Conservation (phyloP, 2,329 filamentous ascomycete species). For the Paracorniculantispora psalliotae region DNA sequence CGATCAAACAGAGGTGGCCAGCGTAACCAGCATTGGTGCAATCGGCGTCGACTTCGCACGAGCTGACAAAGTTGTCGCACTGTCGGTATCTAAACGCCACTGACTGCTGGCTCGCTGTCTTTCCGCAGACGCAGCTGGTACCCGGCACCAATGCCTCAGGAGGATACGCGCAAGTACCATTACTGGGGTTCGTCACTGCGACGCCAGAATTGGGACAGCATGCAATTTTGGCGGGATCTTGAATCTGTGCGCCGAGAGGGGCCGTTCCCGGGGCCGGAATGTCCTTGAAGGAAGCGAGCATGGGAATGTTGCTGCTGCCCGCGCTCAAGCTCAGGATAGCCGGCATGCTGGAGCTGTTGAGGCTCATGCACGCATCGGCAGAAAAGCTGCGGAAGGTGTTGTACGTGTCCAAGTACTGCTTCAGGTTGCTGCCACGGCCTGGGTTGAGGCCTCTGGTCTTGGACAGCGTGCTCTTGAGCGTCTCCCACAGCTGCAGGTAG, state of each 20-base stretch:
- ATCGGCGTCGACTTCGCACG: slow-evolving; percentile 23
- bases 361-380: slow-evolving; percentile 30
- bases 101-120: slow-evolving; percentile 18
- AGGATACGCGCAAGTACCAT: slow-evolving; percentile 27
- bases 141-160: slow-evolving; percentile 24
- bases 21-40: slow-evolving; percentile 23
- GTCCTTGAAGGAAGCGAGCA: slow-evolving; percentile 27
- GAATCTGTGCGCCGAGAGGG: slow-evolving; percentile 30
- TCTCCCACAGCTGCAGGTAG: slow-evolving; percentile 27
- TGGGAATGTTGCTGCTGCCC: slow-evolving; percentile 24
- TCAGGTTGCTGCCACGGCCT: slow-evolving; percentile 22
- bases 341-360: slow-evolving; percentile 27
- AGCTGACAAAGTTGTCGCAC: slow-evolving; percentile 28
- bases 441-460: slow-evolving; percentile 16
- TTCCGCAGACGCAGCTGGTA: slow-evolving; percentile 32
- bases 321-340: slow-evolving; percentile 30
- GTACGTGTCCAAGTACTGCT: slow-evolving; percentile 29
- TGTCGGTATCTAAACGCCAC: slow-evolving; percentile 29
- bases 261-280: slow-evolving; percentile 21
- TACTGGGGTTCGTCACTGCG: slow-evolving; percentile 17
- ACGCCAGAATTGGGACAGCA: slow-evolving; percentile 28
- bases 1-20: slow-evolving; percentile 28
- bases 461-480: slow-evolving; percentile 28
- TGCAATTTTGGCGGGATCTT: slow-evolving; percentile 28
- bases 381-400: slow-evolving; percentile 25